A percentile compares a stretch with the other conserved stretches of the same genome.
phyloP scores from a whole-genome alignment of 2,329 filamentous ascomycete species.

The Coniochaeta ligniaria region DNA sequence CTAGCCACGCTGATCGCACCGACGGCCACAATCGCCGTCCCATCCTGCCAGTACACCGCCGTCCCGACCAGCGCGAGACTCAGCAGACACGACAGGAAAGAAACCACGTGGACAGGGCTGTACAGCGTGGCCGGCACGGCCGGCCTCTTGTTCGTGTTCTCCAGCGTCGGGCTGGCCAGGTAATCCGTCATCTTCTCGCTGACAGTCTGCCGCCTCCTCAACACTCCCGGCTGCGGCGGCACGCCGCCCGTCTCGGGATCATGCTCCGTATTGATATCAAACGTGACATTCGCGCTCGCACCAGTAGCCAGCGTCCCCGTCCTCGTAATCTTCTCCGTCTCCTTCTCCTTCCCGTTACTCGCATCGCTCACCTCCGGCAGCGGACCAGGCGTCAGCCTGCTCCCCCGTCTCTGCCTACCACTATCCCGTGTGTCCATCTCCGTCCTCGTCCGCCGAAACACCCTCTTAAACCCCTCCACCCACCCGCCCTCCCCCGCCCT shows the following conservation, averaged over 20 bases:
- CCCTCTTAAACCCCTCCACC: constrained; percentile 1
- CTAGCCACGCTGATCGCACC: constrained; percentile 43
- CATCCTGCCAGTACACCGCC: constrained; percentile 36
- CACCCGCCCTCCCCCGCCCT: not conserved
- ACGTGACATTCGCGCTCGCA: not conserved
- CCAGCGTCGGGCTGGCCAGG: constrained; percentile 33
- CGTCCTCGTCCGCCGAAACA: constrained; percentile 3
- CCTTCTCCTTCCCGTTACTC: not conserved
- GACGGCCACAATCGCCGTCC: constrained; percentile 44
- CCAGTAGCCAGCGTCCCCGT: constrained; percentile 2
- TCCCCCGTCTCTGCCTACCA: not conserved
- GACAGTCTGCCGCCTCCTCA: constrained; percentile 24
- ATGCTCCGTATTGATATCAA: not conserved
- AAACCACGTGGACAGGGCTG: constrained; percentile 47
- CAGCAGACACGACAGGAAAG: constrained; percentile 40
- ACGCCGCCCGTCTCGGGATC: constrained; percentile 3
- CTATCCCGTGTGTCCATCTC: not conserved
- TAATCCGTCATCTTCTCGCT: constrained; percentile 34
- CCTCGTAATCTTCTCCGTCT: not conserved
- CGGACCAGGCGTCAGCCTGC: not conserved
- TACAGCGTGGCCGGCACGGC: constrained; percentile 39
- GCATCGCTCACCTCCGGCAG: not conserved
- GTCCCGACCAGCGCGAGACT: constrained; percentile 39
- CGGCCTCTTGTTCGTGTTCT: constrained; percentile 28
- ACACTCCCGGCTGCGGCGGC: constrained; percentile 13